Conservation (phyloP, 768 basidiomycete genomes). For the Boletus pseudopeckii region DNA sequence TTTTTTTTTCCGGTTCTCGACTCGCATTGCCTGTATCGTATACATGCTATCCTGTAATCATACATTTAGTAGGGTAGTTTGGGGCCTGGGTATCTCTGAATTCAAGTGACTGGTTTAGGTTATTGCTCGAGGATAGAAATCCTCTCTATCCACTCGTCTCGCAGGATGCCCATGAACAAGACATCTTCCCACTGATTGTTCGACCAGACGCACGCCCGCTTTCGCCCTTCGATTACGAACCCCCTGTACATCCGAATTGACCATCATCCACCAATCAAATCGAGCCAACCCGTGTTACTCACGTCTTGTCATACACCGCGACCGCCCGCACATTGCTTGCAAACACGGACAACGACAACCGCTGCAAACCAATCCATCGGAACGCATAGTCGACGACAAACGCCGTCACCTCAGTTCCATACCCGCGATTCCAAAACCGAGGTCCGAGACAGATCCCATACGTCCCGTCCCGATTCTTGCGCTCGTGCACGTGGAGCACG, state of each 20-base stretch:
- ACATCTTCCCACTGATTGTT: constrained; percentile 38
- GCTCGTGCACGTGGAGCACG: constrained; percentile 24
- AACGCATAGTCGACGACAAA: constrained; percentile 43
- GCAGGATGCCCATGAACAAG: constrained; percentile 38
- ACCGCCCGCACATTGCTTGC: constrained; percentile 39
- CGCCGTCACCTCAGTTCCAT: constrained; percentile 38
- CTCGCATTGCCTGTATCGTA: constrained; percentile 6
- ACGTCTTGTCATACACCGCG: constrained; percentile 42
- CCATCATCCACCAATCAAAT: constrained; percentile 1
- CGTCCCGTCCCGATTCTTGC: constrained; percentile 30
- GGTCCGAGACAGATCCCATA: constrained; percentile 32
- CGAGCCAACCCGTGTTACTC: constrained; percentile 16
- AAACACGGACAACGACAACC: constrained; percentile 39
- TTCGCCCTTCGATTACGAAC: constrained; percentile 39
- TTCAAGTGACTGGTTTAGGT: not conserved
- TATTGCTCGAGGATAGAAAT: constrained; percentile 22
- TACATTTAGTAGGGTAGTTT: not conserved
- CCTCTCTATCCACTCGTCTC: constrained; percentile 37
- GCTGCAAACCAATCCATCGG: constrained; percentile 37
- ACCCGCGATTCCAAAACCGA: constrained; percentile 39
- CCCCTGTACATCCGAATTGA: constrained; percentile 26
- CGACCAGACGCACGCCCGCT: constrained; percentile 35
- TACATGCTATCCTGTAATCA: constrained; percentile 11
- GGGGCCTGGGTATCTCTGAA: constrained; percentile 6
- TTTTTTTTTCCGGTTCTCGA: not conserved